A percentile compares a stretch with the other conserved stretches of the same genome.
phyloP scores from a whole-genome alignment of 352 stramenopile genomes.

The Phytopythium chamaehyphon region DNA sequence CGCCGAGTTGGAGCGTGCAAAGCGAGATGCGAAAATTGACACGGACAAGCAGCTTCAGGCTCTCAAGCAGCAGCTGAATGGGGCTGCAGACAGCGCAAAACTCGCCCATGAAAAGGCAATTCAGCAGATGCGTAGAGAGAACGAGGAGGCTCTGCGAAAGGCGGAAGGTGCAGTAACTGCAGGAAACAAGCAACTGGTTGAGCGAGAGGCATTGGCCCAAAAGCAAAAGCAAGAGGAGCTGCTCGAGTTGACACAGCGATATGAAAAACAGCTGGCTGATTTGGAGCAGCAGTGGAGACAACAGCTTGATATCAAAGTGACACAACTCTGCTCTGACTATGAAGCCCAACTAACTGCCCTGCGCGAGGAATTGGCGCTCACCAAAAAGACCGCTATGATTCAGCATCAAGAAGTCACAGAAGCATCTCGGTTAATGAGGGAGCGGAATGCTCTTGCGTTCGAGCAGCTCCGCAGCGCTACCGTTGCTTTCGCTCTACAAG shows the following conservation, averaged over 20 bases:
- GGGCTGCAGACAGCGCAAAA: constrained; percentile 14
- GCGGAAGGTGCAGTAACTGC: constrained; percentile 2
- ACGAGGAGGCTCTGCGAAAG: not conserved
- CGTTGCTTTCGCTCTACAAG: constrained; percentile 9
- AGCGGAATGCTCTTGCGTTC: constrained; percentile 18
- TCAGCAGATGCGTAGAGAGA: not conserved
- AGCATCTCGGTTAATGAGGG: constrained; percentile 11
- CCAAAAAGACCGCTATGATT: not conserved
- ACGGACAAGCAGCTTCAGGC: constrained; percentile 1
- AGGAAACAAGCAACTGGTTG: constrained; percentile 16
- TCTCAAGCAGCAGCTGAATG: constrained; percentile 1
- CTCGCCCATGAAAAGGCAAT: constrained; percentile 14
- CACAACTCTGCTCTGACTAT: constrained; percentile 14
- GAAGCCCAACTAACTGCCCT: constrained; percentile 21
- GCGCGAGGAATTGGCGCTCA: constrained; percentile 11
- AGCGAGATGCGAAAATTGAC: not conserved
- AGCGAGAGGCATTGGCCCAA: constrained; percentile 10
- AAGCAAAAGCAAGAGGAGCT: constrained; percentile 11
- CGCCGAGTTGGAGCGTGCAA: not conserved
- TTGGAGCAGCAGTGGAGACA: constrained; percentile 15
- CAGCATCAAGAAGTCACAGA: constrained; percentile 7
- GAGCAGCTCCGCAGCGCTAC: constrained; percentile 26
- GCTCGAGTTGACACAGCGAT: constrained; percentile 13
- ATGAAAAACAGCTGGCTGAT: constrained; percentile 5
- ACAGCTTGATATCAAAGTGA: constrained; percentile 14